Base-by-base conservation (phyloP, 1,139 yeast species). In the Kodamaea ohmeri region DNA sequence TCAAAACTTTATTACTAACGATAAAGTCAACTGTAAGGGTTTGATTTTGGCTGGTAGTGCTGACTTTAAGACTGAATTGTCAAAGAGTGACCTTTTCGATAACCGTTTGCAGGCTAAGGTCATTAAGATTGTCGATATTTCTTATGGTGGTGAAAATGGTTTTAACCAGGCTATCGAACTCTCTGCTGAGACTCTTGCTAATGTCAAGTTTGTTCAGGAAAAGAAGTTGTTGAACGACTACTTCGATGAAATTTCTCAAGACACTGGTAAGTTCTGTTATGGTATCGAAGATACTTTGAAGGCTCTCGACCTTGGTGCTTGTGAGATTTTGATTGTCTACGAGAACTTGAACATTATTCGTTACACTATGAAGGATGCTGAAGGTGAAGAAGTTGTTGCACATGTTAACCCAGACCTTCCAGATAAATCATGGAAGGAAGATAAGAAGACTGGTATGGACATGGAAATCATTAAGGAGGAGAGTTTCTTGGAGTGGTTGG, bases 71-170 rank as follows among this genome's bases (percentile, higher is more conserved):
- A 90, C 82, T 44, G 98, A 90, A 66, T 78, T 92, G 61, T 79
- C 88, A 42, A 87, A 83, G 63, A 88, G 97, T 34, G 98, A 92
- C 60, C 70, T 92, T 71, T 90, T 92, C 60, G 98, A 92, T 63
- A 71, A 70, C 53, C 86, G 98, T 70, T 76, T 92, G 59, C 88
- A 78, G 53, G 83, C 86, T 36, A 90, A 89, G 68, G 83, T 92
- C 53, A 76, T 92, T 45, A 88, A 89, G 65, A 78, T 89, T 60
- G 98, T 94, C 41, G 98, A 92, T 73, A 86, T 92, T 40, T 90
- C 97, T 2, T 92, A 92, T 59, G 98, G 98, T 64, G 98, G 98
- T 57, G 98, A 92, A 67, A 92, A 92, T 63, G 98, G 98, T 36
- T 92, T 92, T 74, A 92, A 92, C 71, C 98, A 92, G 71, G 98